Evolutionary conservation across 129 eudicot genomes (phyloP), one percentile per base, ranked within the genome.

Genomic region (Arctium lappa): DNA sequence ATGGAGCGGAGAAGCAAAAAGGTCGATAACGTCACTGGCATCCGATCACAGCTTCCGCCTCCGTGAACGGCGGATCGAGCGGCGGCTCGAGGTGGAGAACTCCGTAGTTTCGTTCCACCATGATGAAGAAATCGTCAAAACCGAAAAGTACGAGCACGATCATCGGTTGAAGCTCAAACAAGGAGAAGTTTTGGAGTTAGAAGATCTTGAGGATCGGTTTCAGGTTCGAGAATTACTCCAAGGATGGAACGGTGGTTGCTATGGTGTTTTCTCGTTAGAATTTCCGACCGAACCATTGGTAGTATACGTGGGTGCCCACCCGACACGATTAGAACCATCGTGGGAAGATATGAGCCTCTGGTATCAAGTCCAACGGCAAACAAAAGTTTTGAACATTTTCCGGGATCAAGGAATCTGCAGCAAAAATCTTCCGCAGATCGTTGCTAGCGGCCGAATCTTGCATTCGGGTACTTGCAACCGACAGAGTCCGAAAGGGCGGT

Each of bases 331-430:
- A 80, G 98, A 92, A 81, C 97, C 95, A 0, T 91, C 97, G 15
- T 88, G 91, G 92, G 98, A 94, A 68, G 97, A 92, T 83, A 94
- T 94, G 98, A 94, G 87, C 30, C 75, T 92, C 1, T 94, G 98
- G 98, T 94, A 94, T 91, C 93, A 90, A 88, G 98, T 94, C 31
- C 98, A 94, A 80, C 82, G 98, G 83, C 98, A 94, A 86, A 92
- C 93, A 5, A 94, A 94, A 87, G 90, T 94, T 29, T 77, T 94
- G 76, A 94, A 92, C 72, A 87, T 94, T 33, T 88, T 94, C 5
- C 84, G 88, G 65, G 94, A 92, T 36, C 86, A 90, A 9, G 96
- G 97, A 72, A 76, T 91, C 80, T 88, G 91, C 12, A 80, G 97
- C 80, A 88, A 88, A 72, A 78, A 91, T 81, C 81, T 94, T 15